Conservation (phyloP, 1,284 basidiomycete species). For the Ceratobasidium sp. region DNA sequence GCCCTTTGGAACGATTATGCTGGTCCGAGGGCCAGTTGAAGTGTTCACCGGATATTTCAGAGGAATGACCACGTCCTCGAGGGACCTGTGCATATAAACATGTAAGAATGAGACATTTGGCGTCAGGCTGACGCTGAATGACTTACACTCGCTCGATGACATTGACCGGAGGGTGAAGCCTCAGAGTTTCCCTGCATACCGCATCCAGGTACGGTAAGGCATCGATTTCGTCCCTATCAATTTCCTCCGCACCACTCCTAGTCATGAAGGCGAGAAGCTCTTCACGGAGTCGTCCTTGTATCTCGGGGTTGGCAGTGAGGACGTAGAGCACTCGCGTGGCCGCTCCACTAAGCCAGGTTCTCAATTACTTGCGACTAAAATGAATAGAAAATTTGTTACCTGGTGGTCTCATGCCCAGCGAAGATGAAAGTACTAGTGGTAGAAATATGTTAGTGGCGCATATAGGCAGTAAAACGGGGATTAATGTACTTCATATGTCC, state of each 20-base stretch:
- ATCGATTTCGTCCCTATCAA: slow-evolving; percentile 55
- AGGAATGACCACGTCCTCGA: background rate
- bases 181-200: slow-evolving; percentile 76
- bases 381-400: too few relatives aligned
- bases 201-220: slow-evolving; percentile 69
- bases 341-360: background rate
- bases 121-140: background rate
- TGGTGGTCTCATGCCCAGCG: too few relatives aligned
- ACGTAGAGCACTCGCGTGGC: slow-evolving; percentile 5
- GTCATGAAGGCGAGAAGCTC: slow-evolving; percentile 62
- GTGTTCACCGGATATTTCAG: slow-evolving; percentile 1
- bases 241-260: slow-evolving; percentile 50
- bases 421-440: slow-evolving; percentile 10
- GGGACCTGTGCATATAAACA: background rate
- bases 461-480: background rate
- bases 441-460: background rate
- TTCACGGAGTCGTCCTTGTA: slow-evolving; percentile 70
- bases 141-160: slow-evolving; percentile 69
- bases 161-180: slow-evolving; percentile 74
- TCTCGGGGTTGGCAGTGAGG: slow-evolving; percentile 39
- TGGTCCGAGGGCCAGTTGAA: background rate
- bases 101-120: background rate
- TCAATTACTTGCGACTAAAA: too few relatives aligned
- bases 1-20: background rate
- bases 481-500: slow-evolving; percentile 13